Percentiles rank a stretch among this genome's conserved stretches.
phyloP scores from a whole-genome alignment of 1,139 yeast genomes.

The Taiozyma sp. region DNA sequence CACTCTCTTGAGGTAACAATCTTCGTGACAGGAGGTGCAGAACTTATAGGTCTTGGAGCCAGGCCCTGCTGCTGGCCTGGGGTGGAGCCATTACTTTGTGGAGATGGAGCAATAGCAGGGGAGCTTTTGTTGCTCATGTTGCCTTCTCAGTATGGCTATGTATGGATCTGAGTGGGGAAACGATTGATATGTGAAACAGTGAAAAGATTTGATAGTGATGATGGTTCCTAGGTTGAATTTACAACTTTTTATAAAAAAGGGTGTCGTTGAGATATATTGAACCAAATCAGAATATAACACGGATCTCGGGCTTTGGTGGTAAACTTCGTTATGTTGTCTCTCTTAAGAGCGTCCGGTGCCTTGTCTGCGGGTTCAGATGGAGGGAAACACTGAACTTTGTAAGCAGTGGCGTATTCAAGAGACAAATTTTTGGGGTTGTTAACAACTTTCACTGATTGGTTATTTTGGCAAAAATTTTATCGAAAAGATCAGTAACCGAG shows the following conservation, averaged over 20 bases:
- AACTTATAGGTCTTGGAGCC: slow-evolving; percentile 2
- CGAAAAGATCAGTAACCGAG: not conserved
- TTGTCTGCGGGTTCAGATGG: not conserved
- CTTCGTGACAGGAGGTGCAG: slow-evolving; percentile 24
- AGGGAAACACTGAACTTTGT: not conserved
- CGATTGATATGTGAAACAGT: not conserved
- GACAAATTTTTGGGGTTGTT: not conserved
- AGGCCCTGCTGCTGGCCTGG: not conserved
- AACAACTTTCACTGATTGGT: not conserved
- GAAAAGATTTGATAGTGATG: not conserved
- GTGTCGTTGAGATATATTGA: not conserved
- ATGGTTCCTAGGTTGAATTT: not conserved
- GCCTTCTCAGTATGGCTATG: not conserved
- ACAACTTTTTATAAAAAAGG: not conserved
- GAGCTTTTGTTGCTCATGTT: slow-evolving; percentile 7
- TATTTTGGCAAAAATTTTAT: not conserved
- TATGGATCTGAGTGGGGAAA: not conserved
- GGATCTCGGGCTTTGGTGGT: not conserved
- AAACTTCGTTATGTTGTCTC: not conserved
- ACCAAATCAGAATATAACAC: not conserved
- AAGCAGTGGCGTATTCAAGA: not conserved
- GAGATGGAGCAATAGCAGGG: slow-evolving; percentile 12
- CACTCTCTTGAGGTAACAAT: slow-evolving; percentile 80
- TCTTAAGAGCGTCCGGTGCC: not conserved
- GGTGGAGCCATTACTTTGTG: not conserved